Conservation (phyloP, 2,329 filamentous ascomycete genomes). For the Arthrinium puccinioides region DNA sequence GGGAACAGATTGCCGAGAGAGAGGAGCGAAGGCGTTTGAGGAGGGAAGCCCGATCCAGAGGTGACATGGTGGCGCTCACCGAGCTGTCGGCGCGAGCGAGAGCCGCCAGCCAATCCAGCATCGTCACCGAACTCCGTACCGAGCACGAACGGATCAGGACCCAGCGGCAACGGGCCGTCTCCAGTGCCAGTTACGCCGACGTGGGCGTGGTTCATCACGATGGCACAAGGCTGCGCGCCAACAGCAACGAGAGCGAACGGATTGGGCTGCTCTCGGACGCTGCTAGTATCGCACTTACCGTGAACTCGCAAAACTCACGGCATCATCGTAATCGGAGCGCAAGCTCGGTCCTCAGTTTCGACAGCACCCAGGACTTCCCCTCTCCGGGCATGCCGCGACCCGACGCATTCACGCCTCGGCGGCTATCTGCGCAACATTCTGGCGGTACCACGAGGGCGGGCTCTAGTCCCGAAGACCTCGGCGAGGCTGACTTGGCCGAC, state of each 20-base stretch:
- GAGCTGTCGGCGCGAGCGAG: conserved; percentile 54
- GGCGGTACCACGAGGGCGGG: conserved; percentile 25
- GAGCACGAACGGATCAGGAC: conserved; percentile 50
- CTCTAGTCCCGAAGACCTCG: conserved; percentile 43
- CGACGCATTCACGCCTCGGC: conserved; percentile 31
- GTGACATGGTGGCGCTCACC: conserved; percentile 63
- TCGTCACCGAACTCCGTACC: conserved; percentile 52
- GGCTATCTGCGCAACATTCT: conserved; percentile 22
- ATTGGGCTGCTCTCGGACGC: conserved; percentile 65
- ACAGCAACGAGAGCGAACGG: conserved; percentile 63
- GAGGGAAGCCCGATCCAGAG: conserved; percentile 63
- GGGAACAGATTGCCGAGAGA: conserved; percentile 68
- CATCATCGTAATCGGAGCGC: conserved; percentile 39
- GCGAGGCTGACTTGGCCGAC: conserved; percentile 42
- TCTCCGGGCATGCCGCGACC: conserved; percentile 35
- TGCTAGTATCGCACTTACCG: conserved; percentile 47
- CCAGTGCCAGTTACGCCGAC: conserved; percentile 69
- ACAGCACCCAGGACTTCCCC: conserved; percentile 33
- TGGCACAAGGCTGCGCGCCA: conserved; percentile 66
- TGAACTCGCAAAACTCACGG: conserved; percentile 10
- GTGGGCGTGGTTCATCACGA: conserved; percentile 71
- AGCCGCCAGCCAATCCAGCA: conserved; percentile 36
- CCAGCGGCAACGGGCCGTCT: conserved; percentile 59
- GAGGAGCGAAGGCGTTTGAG: conserved; percentile 66
- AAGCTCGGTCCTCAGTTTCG: conserved; percentile 50